A percentile compares a stretch with the other conserved stretches of the same genome.
These are phyloP conservation scores for Fusarium sp. DNA, from an alignment of 2,329 filamentous ascomycete species.

Conservation along the genomic window DNA sequence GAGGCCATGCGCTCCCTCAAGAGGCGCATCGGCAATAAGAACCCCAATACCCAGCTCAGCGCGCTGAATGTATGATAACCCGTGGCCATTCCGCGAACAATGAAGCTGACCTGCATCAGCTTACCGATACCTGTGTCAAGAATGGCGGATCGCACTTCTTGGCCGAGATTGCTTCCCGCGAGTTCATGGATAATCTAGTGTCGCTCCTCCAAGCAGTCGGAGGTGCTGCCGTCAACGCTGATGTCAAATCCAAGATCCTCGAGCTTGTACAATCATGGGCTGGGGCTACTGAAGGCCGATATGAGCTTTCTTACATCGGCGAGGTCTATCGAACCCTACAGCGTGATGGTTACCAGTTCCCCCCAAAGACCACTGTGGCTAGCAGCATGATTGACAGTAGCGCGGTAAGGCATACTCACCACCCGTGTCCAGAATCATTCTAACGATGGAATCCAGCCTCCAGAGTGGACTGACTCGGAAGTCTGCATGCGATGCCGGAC, in stretches of 20 bases:
- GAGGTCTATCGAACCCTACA: conserved; percentile 86
- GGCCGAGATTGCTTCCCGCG: conserved; percentile 90
- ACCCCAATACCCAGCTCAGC: conserved; percentile 94
- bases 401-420: conserved; percentile 69
- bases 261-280: conserved; percentile 96
- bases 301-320: conserved; percentile 83
- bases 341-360: conserved; percentile 86
- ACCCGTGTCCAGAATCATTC: neutral
- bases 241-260: conserved; percentile 88
- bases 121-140: conserved; percentile 98
- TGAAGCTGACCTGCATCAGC: conserved; percentile 54
- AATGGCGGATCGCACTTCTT: conserved; percentile 97
- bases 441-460: conserved; percentile 65
- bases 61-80: conserved; percentile 76
- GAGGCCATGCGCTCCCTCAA: conserved; percentile 98
- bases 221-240: conserved; percentile 75
- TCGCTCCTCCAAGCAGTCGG: conserved; percentile 87
- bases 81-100: neutral
- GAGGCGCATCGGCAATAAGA: conserved; percentile 93
- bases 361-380: conserved; percentile 83
- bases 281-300: conserved; percentile 82
- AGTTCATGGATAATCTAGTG: conserved; percentile 97
- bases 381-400: conserved; percentile 98
- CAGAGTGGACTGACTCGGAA: conserved; percentile 97
- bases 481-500: conserved; percentile 98